Evolutionary conservation across 164 flowering plant genomes (phyloP), one percentile per base, ranked within the genome.

Genomic region (Berberis vulgaris): DNA sequence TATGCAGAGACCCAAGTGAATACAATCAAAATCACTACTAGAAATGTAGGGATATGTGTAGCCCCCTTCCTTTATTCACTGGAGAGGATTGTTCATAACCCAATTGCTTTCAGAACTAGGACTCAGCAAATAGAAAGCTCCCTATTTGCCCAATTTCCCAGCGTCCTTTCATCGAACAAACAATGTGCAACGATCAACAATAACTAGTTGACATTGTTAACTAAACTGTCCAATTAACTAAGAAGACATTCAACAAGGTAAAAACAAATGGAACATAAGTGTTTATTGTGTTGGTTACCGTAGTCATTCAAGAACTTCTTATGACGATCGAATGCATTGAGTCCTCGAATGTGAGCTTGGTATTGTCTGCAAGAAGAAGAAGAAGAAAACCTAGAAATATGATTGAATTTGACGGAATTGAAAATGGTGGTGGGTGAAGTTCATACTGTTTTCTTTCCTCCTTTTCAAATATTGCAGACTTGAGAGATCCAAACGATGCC

Each of bases 301-400:
- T 93, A 93, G 72, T 90, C 98, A 9, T 84, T 81, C 50, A 93
- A 3, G 67, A 88, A 93, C 57, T 93, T 89, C 79, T 88, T 85
- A 80, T 93, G 98, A 65, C 96, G 93, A 62, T 93, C 96, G 70
- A 80, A 92, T 1, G 96, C 96, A 53, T 86, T 89, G 71, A 93
- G 88, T 2, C 97, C 94, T 58, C 82, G 83, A 58, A 92, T 83
- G 54, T 92, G 88, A 65, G 81, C 86, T 78, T 92, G 96, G 75
- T 92, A 92, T 60, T 89, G 97, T 76, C 96, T 92, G 85, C 43
- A 77, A 74, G 55, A 69, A 7, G 40, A 59, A 54, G 12, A 41
- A 57, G 1, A 38, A 59, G 3, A 9, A 13, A 6, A 4, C 10
- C 5, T 5, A 49, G 11, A 12, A 4, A 62, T 46, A 9, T 5